Evolutionary conservation across 2,329 filamentous ascomycete genomes (phyloP), one percentile per base, ranked within the genome.

Genomic region (Pseudofabraea citricarpa): DNA sequence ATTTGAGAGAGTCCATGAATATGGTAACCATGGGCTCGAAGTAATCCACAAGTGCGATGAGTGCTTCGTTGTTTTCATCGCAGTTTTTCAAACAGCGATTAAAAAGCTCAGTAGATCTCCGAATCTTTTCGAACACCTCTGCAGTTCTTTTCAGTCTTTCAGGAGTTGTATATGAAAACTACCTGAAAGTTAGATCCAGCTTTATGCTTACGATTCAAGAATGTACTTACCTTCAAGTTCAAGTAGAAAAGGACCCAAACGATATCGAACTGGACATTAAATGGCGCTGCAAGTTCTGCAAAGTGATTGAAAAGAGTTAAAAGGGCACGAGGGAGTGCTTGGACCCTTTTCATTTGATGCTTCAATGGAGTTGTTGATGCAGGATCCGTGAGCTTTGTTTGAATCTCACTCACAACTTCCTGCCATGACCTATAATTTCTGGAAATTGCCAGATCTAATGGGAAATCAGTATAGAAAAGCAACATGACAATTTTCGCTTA

Each of bases 201-300:
- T 29, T 12, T 29, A 15, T 15, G 26, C 26, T 12, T 29, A 12
- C 4, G 13, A 29, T 13, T 29, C 15, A 29, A 12, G n/a, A n/a
- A 29, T 9, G 2, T 8, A 29, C 16, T 5, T 41, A 44, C 51
- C 42, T 51, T 48, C 5, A 51, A 15, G 31, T 53, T 53, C 12
- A 53, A 37, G 22, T 43, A 18, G 9, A 51, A n/a, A 12, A 53
- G 23, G 2, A 49, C 51, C 51, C 51, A 53, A 4, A 53, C 15
- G 6, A 51, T 10, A 24, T 40, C 41, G 22, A 47, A 45, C 24
- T 50, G 31, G 8, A 32, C 29, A 33, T 42, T 36, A 21, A 29
- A 33, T 20, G 46, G 51, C n/a, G 24, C 18, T 8, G 46, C 41
- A 15, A 35, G 21, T 15, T 12, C 12, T 10, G 36, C 31, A 33